Base-by-base conservation (phyloP, 306 rosid species). In the Vicia villosa region DNA sequence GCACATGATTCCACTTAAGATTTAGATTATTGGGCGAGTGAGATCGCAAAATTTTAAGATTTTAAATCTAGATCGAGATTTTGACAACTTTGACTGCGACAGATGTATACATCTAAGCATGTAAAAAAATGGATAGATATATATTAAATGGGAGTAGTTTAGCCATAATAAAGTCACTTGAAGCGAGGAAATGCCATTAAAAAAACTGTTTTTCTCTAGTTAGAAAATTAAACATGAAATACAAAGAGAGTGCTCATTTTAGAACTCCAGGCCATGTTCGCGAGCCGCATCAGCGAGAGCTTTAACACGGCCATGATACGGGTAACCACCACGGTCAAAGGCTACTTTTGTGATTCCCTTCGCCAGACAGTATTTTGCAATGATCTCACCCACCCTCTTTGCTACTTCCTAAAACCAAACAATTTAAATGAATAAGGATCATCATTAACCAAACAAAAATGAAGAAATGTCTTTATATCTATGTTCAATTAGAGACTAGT, bases 341-440 rank as follows among this genome's bases (percentile, higher is more conserved):
- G 91, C 97, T 65, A 94, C 98, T 78, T 87, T 90, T 57, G 94
- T 81, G 74, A 94, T 94, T 41, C 98, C 98, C 69, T 90, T 94
- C 86, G 88, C 97, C 73, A 90, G 38, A 83, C 98, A 94, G 9
- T 82, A 82, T 79, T 81, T 90, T 55, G 98, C 97, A 43, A 95
- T 91, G 78, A 81, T 83, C 87, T 91, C 96, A 70, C 99, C 99
- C 34, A 95, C 77, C 85, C 74, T 87, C 80, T 83, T 91, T 79
- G 99, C 99, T 68, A 87, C 97, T 77, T 89, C 97, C 99, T 91
- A 86, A 58, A 70, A 74, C 76, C 72, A 76, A n/a, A 58, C 63
- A 14, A 12, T 21, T 42, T 64, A 19, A 34, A 60, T 59, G 17
- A 36, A 62, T 66, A 70, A 79, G 66, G 36, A 49, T 16, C 74